Evolutionary conservation across 495 filamentous ascomycete species (phyloP).

Genomic region (Penicillium manginii): DNA sequence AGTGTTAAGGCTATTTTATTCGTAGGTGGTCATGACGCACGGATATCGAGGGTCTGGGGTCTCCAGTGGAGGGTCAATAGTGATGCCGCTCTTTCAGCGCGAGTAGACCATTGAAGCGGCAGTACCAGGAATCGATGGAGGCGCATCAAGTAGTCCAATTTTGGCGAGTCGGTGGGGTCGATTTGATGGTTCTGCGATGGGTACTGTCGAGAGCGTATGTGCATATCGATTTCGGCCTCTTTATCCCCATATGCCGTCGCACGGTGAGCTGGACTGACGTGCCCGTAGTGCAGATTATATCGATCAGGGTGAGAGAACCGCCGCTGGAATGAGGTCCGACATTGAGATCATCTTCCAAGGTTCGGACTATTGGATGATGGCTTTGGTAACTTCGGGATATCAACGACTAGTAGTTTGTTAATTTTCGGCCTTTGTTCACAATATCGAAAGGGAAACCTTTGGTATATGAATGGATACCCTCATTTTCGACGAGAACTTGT

Average conservation of each 20-base stretch:
- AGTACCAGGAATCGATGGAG: background rate
- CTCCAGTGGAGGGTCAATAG: background rate
- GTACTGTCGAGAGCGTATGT: too few relatives aligned
- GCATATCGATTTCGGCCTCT: background rate
- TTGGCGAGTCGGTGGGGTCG: background rate
- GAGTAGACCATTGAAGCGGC: background rate
- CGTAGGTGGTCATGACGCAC: background rate
- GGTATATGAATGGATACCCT: background rate
- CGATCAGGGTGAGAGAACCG: background rate
- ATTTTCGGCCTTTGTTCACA: background rate
- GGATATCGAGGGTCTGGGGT: background rate
- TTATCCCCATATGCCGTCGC: constrained; percentile 5
- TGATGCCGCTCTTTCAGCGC: background rate
- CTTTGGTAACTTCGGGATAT: constrained; percentile 8
- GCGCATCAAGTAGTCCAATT: background rate
- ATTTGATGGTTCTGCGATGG: background rate
- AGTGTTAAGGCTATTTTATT: background rate
- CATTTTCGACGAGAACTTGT: constrained; percentile 7
- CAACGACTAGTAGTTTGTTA: background rate
- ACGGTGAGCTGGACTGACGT: constrained; percentile 5
- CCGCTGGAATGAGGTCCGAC: background rate
- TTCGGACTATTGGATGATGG: constrained; percentile 5
- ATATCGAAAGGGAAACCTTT: too few relatives aligned
- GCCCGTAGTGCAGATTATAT: background rate
- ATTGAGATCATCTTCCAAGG: background rate